These are phyloP conservation scores for Setomelanomma holmii DNA, from an alignment of 2,329 filamentous ascomycete species.

Conservation along the genomic window DNA sequence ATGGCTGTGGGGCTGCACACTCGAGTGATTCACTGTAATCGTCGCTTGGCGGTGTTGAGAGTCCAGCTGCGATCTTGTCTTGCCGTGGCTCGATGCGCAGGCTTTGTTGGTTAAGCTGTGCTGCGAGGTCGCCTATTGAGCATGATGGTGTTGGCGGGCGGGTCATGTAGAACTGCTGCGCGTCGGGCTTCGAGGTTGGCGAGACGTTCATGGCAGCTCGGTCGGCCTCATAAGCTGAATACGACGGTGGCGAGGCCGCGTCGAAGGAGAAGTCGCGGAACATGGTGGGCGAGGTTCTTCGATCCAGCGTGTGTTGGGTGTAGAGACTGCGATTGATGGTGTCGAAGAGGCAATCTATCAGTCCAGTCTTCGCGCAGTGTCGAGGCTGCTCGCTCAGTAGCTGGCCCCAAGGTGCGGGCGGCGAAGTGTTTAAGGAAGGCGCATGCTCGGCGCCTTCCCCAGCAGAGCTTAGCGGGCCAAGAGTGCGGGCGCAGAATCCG, in stretches of 20 bases:
- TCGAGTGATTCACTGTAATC: conserved; percentile 17
- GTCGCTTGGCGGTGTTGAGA: conserved; percentile 36
- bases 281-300: conserved; percentile 26
- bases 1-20: conserved; percentile 19
- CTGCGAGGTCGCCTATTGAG: conserved; percentile 45
- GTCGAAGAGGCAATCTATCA: too few species aligned
- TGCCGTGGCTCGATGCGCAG: conserved; percentile 36
- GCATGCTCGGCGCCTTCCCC: neutral
- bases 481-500: conserved; percentile 7
- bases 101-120: conserved; percentile 42
- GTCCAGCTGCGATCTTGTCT: conserved; percentile 16
- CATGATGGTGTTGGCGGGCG: conserved; percentile 39
- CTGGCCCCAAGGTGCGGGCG: conserved; percentile 16
- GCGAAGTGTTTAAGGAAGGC: conserved; percentile 6
- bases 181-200: conserved; percentile 35
- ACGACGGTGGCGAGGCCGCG: conserved; percentile 38
- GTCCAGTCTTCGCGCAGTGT: neutral
- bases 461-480: conserved; percentile 3
- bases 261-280: conserved; percentile 52
- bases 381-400: neutral
- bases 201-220: conserved; percentile 42
- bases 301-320: neutral
- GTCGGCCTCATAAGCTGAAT: conserved; percentile 35
- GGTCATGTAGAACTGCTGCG: conserved; percentile 8
- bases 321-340: too few species aligned